Percentiles rank a stretch among this genome's conserved stretches.
phyloP scores from a whole-genome alignment of 345 rosid genomes.

The Gossypium anomalum region DNA sequence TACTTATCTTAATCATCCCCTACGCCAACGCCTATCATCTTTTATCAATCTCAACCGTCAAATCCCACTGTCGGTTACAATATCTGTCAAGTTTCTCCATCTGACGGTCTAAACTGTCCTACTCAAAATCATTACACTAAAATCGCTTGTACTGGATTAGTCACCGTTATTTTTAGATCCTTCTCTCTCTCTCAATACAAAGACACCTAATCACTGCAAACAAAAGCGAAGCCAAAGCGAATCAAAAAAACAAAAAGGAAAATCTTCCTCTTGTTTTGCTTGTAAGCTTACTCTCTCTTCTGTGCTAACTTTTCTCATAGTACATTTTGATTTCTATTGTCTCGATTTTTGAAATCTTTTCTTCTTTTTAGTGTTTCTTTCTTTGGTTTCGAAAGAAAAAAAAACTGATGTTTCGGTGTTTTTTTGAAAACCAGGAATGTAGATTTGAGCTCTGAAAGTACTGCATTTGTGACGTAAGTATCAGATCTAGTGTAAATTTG shows the following conservation, averaged over 20 bases:
- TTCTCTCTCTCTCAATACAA: background rate
- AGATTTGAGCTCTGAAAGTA: background rate
- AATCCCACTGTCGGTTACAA: background rate
- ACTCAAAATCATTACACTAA: background rate
- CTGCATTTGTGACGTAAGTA: slow-evolving; percentile 10
- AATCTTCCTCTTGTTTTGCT: slow-evolving; percentile 33
- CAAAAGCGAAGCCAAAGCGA: slow-evolving; percentile 12
- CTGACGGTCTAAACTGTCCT: background rate
- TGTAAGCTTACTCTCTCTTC: slow-evolving; percentile 29
- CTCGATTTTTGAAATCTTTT: background rate
- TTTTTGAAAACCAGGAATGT: background rate
- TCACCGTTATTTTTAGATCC: slow-evolving; percentile 8
- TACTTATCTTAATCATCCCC: too few species aligned
- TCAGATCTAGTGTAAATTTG: slow-evolving; percentile 14
- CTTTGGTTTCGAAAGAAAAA: background rate
- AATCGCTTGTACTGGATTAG: background rate
- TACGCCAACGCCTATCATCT: too few species aligned
- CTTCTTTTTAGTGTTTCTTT: background rate
- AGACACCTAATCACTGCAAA: too few species aligned
- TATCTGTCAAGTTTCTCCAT: background rate
- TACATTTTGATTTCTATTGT: slow-evolving; percentile 1
- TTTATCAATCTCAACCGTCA: background rate
- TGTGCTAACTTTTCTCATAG: background rate
- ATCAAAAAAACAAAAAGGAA: background rate
- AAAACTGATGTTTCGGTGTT: background rate